A percentile compares a stretch with the other conserved stretches of the same genome.
Evolutionary conservation across 306 rosid genomes (phyloP).

Genomic region (Erythrophleum fordii): DNA sequence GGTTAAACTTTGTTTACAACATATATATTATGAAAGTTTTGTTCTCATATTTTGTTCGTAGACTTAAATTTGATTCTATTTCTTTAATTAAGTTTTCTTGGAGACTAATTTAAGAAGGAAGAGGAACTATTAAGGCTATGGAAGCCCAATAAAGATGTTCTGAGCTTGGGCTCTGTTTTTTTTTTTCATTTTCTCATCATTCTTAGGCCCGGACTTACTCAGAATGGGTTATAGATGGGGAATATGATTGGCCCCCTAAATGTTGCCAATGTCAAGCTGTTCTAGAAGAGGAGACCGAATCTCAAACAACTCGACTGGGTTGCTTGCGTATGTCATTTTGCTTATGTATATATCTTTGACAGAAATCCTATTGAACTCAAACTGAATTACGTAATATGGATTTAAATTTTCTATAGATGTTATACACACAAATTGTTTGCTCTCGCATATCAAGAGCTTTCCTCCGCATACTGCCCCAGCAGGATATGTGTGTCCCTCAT

Average conservation of each 20-base stretch:
- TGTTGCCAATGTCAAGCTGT: slow-evolving; percentile 80
- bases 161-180: slow-evolving; percentile 24
- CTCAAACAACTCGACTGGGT: slow-evolving; percentile 91
- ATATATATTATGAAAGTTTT: neutral
- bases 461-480: slow-evolving; percentile 98
- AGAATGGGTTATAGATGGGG: slow-evolving; percentile 98
- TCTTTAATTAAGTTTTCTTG: neutral
- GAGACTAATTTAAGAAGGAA: slow-evolving; percentile 10
- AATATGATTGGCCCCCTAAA: slow-evolving; percentile 96
- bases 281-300: slow-evolving; percentile 71
- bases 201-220: slow-evolving; percentile 85
- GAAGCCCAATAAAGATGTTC: slow-evolving; percentile 3
- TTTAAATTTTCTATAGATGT: slow-evolving; percentile 61
- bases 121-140: neutral
- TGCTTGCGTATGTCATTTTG: slow-evolving; percentile 88
- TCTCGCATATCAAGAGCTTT: slow-evolving; percentile 90
- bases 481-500: slow-evolving; percentile 88
- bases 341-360: slow-evolving; percentile 28
- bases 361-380: slow-evolving; percentile 19
- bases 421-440: slow-evolving; percentile 90
- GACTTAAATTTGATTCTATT: slow-evolving; percentile 4
- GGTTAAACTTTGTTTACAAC: slow-evolving; percentile 22
- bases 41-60: neutral
- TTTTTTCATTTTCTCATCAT: slow-evolving; percentile 20
- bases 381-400: slow-evolving; percentile 28